Conservation (phyloP, 129 eudicot genomes). For the Cynara cardunculus region DNA sequence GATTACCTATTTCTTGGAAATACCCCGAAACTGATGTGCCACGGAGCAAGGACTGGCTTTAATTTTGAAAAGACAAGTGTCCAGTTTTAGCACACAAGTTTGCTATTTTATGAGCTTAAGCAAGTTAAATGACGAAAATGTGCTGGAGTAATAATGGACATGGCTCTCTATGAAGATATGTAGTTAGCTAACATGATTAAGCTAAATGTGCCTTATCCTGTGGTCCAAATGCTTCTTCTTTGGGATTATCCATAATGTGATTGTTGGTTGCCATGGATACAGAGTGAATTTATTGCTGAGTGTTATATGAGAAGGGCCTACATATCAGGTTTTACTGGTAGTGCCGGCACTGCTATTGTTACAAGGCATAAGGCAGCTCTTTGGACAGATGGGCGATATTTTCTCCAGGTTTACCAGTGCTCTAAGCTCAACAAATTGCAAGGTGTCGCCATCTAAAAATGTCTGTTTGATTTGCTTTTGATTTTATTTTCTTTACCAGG, state of each 20-base stretch:
- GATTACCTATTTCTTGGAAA: neutral
- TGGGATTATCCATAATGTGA: conserved; percentile 1
- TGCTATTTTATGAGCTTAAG: neutral
- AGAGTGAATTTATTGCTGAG: conserved; percentile 97
- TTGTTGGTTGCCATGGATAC: conserved; percentile 23
- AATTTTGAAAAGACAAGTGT: neutral
- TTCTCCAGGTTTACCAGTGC: conserved; percentile 64
- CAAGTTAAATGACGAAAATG: neutral
- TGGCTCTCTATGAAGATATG: neutral
- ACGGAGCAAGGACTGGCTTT: neutral
- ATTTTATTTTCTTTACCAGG: conserved; percentile 38
- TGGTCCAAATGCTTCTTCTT: conserved; percentile 1
- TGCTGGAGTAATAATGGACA: neutral
- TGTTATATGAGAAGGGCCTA: conserved; percentile 82
- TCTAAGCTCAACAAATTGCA: neutral
- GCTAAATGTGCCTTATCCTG: neutral
- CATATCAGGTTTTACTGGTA: conserved; percentile 94
- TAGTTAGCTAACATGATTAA: conserved; percentile 6
- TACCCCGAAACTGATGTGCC: neutral
- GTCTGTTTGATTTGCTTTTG: neutral
- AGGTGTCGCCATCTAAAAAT: neutral
- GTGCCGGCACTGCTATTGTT: conserved; percentile 95
- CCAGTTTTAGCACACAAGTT: neutral
- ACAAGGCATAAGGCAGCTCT: conserved; percentile 89
- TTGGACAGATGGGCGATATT: conserved; percentile 97